Base-by-base conservation (phyloP, 1,284 basidiomycete species). In the Ceratobasidium sp. region DNA sequence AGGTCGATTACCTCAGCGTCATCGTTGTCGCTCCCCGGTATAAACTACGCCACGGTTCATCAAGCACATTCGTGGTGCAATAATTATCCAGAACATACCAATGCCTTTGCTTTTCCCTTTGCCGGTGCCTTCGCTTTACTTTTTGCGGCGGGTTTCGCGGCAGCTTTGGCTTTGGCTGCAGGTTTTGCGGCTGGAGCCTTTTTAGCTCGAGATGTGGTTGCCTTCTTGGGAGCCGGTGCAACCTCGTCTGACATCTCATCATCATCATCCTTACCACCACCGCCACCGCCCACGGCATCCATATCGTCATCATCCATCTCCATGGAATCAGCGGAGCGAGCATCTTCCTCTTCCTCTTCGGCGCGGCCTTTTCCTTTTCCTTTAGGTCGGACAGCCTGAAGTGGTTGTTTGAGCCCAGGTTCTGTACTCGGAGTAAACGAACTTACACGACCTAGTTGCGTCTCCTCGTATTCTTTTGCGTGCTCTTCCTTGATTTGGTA, bases 251-350 rank as follows among this genome's bases (percentile, higher is more conserved):
- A 63, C 18, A 39, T 33, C 51, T 81, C 89, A 58, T 89, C 89
- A 79, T 90, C 90, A 55, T 76, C 79, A 15, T 83, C 87, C 7
- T 84, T 83, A 18, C 78, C 71, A 80, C 85, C 87, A 68, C 85
- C 76, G 69, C 85, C 86, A 28, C 83, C 84, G 78, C 53, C 66
- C 56, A 53, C 58, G 42, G 75, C 79, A 53, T 33, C 64, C 44
- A 63, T 40, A 23, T 42, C 55, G 13, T 91, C 90, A 63, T 91
- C 81, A 51, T 92, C 90, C 89, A 91, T 89, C 86, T 89, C 86
- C 94, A 96, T 97, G 18, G 94, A 96, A 83, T 97, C 95, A 39
- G 90, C 89, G 0, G 93, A 94, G 49, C 86, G 86, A 40, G 85
- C 89, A 58, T 89, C 90, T 23, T 88, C 89, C 13, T 88, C 87